These are phyloP conservation scores for Leishmania arabica DNA, from an alignment of 208 protist species.

Conservation along the genomic window DNA sequence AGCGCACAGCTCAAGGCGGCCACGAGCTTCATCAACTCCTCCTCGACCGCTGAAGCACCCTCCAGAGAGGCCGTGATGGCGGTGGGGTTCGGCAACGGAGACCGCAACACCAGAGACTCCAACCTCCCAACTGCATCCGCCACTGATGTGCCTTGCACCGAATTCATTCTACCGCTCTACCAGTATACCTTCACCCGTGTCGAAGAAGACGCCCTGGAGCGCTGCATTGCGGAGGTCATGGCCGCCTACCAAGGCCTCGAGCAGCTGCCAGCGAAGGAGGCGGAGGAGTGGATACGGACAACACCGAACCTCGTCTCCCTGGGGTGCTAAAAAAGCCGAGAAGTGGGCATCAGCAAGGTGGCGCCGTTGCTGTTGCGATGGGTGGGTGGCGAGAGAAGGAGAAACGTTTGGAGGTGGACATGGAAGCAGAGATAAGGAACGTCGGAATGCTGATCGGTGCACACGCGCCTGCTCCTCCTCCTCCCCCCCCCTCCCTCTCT, in stretches of 20 bases:
- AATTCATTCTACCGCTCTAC: slow-evolving; percentile 49
- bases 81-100: not conserved
- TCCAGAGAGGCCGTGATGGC: not conserved
- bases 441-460: not conserved
- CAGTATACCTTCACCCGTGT: slow-evolving; percentile 43
- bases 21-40: not conserved
- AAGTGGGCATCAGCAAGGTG: not conserved
- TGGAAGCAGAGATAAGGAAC: not conserved
- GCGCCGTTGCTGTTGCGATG: not conserved
- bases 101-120: not conserved
- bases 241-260: slow-evolving; percentile 29
- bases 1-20: not conserved
- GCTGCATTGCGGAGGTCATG: slow-evolving; percentile 60
- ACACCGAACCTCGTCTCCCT: not conserved
- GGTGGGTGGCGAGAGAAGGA: not conserved
- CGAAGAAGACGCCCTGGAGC: slow-evolving; percentile 49
- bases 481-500: not conserved
- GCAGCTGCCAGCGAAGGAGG: slow-evolving; percentile 26
- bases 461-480: not conserved
- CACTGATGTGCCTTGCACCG: not conserved
- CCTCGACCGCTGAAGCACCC: not conserved
- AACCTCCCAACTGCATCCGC: not conserved
- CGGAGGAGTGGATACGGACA: slow-evolving; percentile 17
- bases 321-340: not conserved
- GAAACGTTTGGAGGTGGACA: not conserved